A percentile compares a stretch with the other conserved stretches of the same genome.
phyloP scores from a whole-genome alignment of 73 alveolate genomes.

The Urostyla sp. region DNA sequence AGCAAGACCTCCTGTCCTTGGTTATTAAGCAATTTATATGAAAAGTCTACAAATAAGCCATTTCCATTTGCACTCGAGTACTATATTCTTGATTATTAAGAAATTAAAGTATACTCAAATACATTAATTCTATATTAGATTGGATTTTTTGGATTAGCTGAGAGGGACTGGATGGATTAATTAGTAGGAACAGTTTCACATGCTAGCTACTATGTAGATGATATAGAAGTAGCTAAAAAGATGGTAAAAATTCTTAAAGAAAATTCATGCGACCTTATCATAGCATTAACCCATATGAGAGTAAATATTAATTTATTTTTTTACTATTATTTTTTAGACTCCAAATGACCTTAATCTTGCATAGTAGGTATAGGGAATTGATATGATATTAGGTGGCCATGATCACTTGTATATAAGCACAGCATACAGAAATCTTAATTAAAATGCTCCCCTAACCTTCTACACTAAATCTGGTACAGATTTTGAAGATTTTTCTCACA shows the following conservation, averaged over 20 bases:
- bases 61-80: slow-evolving; percentile 69
- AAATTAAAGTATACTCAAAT: slow-evolving; percentile 9
- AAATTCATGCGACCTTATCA: slow-evolving; percentile 73
- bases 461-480: slow-evolving; percentile 72
- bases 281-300: slow-evolving; percentile 89
- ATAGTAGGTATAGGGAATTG: slow-evolving; percentile 55
- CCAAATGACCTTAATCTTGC: slow-evolving; percentile 76
- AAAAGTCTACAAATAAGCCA: slow-evolving; percentile 57
- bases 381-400: slow-evolving; percentile 85
- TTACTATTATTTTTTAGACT: too few relatives aligned
- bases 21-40: slow-evolving; percentile 74
- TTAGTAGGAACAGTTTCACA: slow-evolving; percentile 52
- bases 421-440: slow-evolving; percentile 37
- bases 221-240: slow-evolving; percentile 31
- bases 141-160: slow-evolving; percentile 84
- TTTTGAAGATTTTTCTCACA: slow-evolving; percentile 66
- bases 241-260: slow-evolving; percentile 53
- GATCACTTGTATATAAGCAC: slow-evolving; percentile 74
- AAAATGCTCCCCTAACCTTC: slow-evolving; percentile 29
- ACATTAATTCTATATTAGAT: background rate
- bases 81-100: slow-evolving; percentile 50
- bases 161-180: slow-evolving; percentile 78
- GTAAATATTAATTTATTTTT: too few relatives aligned
- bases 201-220: slow-evolving; percentile 60
- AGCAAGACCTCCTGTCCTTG: slow-evolving; percentile 69